These are phyloP conservation scores for Monosporascus sp. DNA, from an alignment of 2,329 filamentous ascomycete species.

Conservation along the genomic window DNA sequence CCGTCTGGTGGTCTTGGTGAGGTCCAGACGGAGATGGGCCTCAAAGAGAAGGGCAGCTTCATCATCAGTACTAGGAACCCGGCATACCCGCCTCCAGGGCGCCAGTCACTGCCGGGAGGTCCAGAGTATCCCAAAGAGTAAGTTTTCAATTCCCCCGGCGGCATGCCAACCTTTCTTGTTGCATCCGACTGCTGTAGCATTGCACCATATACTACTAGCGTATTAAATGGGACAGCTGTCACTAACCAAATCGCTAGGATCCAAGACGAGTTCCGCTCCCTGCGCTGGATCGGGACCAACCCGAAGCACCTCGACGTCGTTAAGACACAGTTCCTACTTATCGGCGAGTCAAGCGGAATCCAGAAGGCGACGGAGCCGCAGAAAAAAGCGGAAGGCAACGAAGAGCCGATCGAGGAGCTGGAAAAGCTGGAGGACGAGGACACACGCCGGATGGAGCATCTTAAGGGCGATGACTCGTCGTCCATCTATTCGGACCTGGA, in stretches of 20 bases:
- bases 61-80: slow-evolving; percentile 79
- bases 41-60: slow-evolving; percentile 69
- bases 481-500: slow-evolving; percentile 45
- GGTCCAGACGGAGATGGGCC: slow-evolving; percentile 69
- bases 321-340: slow-evolving; percentile 72
- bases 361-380: slow-evolving; percentile 51
- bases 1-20: slow-evolving; percentile 59
- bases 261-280: slow-evolving; percentile 63
- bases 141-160: slow-evolving; percentile 21
- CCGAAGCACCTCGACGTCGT: slow-evolving; percentile 70
- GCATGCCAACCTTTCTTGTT: slow-evolving; percentile 3
- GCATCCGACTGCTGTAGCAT: slow-evolving; percentile 6
- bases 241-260: slow-evolving; percentile 40
- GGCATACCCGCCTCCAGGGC: slow-evolving; percentile 58
- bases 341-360: slow-evolving; percentile 61
- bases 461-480: slow-evolving; percentile 41
- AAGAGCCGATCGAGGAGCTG: slow-evolving; percentile 64
- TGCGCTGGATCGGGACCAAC: slow-evolving; percentile 69
- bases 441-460: slow-evolving; percentile 53
- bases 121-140: slow-evolving; percentile 68
- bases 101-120: slow-evolving; percentile 55
- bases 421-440: slow-evolving; percentile 74
- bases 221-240: slow-evolving; percentile 2
- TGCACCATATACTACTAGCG: too few species aligned
- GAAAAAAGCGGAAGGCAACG: slow-evolving; percentile 53